Base-by-base conservation (phyloP, 1,139 yeast species). In the Yamadazyma epiphylla region DNA sequence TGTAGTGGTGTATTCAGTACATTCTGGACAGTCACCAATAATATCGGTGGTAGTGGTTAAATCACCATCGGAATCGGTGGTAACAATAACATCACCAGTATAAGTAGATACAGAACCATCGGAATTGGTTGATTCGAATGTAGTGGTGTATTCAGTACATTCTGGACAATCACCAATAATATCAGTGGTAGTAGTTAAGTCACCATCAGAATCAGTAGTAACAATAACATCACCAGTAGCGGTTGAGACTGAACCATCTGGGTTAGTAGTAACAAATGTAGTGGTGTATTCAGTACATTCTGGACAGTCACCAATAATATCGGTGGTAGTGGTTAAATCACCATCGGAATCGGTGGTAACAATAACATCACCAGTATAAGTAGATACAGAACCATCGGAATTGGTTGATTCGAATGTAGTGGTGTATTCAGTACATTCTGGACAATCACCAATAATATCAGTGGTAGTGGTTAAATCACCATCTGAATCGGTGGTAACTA, bases 1-100 rank as follows among this genome's bases (percentile, higher is more conserved):
- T n/a, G 33, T 28, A 25, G 42, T 37, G 21, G 42, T 38, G 30
- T 29, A 37, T 19, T 38, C 39, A 24, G 40, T 34, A 28, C 36
- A 35, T 28, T 28, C 32, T 23, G 39, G 36, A 19, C 38, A 35
- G 21, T 29, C 29, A 17, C 36, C 36, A 21, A 32, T 15, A 31
- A 29, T 13, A 22, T 28, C 28, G 9, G 27, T 29, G 3, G 29
- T 15, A 8, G 41, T 38, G 14, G 26, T 22, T 19, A 36, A 34
- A 4, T 37, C 30, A 26, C 38, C 39, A 13, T 27, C 34, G 13
- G 34, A 15, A 24, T 33, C 33, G 11, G 40, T 23, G 13, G 24
- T 35, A 10, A 36, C 19, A 17, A 33, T 28, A 12, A 32, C 31
- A 14, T 19, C 27, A 29, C 29, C 35, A 24, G 35, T 32, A 20